Conservation (phyloP, 2,329 filamentous ascomycete genomes). For the Nigrospora osmanthi region DNA sequence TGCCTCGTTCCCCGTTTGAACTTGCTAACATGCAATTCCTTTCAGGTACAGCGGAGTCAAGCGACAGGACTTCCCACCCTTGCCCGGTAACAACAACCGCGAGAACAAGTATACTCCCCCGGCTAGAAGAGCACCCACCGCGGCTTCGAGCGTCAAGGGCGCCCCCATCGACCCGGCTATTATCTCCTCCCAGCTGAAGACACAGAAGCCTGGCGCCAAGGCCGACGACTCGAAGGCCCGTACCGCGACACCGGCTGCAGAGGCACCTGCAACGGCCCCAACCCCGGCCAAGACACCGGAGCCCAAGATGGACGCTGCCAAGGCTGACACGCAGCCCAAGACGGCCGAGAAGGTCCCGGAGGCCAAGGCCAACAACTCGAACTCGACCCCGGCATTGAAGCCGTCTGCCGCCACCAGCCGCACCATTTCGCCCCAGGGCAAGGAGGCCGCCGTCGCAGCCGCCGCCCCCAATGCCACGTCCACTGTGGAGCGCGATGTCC, state of each 20-base stretch:
- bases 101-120: slow-evolving; percentile 83
- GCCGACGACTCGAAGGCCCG: slow-evolving; percentile 25
- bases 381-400: slow-evolving; percentile 14
- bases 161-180: slow-evolving; percentile 82
- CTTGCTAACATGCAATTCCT: slow-evolving; percentile 2
- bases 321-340: slow-evolving; percentile 18
- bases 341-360: slow-evolving; percentile 15
- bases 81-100: slow-evolving; percentile 33
- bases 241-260: slow-evolving; percentile 6
- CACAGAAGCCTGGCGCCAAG: slow-evolving; percentile 31
- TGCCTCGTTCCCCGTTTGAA: slow-evolving; percentile 6
- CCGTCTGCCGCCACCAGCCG: slow-evolving; percentile 31
- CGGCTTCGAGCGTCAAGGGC: slow-evolving; percentile 64
- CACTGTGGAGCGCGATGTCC: slow-evolving; percentile 54
- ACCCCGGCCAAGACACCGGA: slow-evolving; percentile 22
- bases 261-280: slow-evolving; percentile 12
- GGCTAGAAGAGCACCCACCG: slow-evolving; percentile 72
- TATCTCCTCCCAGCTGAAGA: slow-evolving; percentile 73
- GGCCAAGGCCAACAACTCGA: slow-evolving; percentile 14
- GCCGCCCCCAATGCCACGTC: slow-evolving; percentile 45
- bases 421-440: slow-evolving; percentile 29
- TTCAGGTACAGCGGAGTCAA: slow-evolving; percentile 83
- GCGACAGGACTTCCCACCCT: slow-evolving; percentile 67
- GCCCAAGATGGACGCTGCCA: slow-evolving; percentile 21
- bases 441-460: slow-evolving; percentile 23